Conservation (phyloP, 805 yeast species). For the Schizosaccharomyces osmophilus region DNA sequence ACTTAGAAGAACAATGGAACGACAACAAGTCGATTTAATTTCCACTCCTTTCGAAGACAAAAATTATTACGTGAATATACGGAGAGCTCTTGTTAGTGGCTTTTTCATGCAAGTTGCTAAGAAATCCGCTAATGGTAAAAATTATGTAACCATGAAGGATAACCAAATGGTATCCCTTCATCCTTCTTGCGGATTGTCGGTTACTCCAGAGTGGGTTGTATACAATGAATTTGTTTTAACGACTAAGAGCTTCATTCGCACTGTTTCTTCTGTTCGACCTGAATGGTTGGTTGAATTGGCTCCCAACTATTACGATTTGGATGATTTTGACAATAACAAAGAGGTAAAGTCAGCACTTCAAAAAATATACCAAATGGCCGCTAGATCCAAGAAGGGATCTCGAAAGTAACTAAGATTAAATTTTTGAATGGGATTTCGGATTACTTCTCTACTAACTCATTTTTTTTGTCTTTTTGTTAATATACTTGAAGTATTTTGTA, state of each 20-base stretch:
- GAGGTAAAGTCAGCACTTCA: conserved; percentile 49
- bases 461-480: no score
- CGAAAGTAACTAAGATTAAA: not conserved
- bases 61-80: conserved; percentile 34
- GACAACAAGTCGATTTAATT: conserved; percentile 46
- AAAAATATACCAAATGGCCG: conserved; percentile 17
- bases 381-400: not conserved
- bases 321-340: conserved; percentile 32
- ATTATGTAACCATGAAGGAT: conserved; percentile 80
- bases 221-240: conserved; percentile 91
- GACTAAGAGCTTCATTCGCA: conserved; percentile 76
- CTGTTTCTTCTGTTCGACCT: conserved; percentile 73
- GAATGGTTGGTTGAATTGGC: conserved; percentile 78
- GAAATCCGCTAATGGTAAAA: conserved; percentile 36
- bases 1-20: conserved; percentile 58
- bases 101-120: conserved; percentile 97
- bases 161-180: conserved; percentile 87
- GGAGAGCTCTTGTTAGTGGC: conserved; percentile 75
- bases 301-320: conserved; percentile 30
- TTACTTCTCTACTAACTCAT: no score
- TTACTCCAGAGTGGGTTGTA: conserved; percentile 75
- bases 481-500: no score
- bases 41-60: conserved; percentile 44
- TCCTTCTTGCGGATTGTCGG: conserved; percentile 77
- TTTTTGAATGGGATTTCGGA: no score